phyloP scores from a whole-genome alignment of 768 basidiomycete genomes.

The Saitozyma sp. region DNA sequence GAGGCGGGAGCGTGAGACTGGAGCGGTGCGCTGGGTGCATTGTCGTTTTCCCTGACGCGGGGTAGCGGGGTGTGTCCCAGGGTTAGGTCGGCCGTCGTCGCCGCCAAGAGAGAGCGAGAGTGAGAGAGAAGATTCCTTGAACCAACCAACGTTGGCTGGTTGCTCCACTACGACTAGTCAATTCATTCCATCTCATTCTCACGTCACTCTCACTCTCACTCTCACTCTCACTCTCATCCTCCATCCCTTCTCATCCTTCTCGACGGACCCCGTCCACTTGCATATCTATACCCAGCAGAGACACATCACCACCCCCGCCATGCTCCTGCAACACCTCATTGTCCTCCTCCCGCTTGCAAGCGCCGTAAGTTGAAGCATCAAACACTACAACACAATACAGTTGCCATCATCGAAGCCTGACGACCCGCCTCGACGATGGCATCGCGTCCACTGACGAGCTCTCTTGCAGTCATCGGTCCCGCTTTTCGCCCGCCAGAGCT shows the following conservation, averaged over 20 bases:
- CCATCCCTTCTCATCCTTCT: background rate
- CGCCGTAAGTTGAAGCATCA: background rate
- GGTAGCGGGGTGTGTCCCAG: too few relatives aligned
- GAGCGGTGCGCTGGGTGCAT: too few relatives aligned
- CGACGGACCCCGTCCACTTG: background rate
- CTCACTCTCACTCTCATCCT: background rate
- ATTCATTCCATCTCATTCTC: background rate
- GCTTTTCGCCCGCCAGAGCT: background rate
- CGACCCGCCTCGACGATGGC: background rate
- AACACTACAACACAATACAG: background rate
- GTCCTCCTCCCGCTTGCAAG: background rate
- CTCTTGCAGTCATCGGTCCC: background rate
- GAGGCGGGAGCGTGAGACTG: too few relatives aligned
- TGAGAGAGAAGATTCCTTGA: too few relatives aligned
- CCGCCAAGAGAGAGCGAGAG: too few relatives aligned
- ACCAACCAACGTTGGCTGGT: too few relatives aligned
- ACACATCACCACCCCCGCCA: background rate
- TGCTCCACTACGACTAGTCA: too few relatives aligned
- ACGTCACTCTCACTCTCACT: background rate
- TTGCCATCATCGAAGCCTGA: background rate
- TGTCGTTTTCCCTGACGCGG: too few relatives aligned
- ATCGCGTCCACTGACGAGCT: background rate
- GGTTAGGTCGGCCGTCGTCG: too few relatives aligned
- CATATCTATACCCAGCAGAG: too few relatives aligned
- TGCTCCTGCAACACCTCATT: background rate